Base-by-base conservation (phyloP, 1,139 yeast species). In the Lodderomyces orthopsilosis region DNA sequence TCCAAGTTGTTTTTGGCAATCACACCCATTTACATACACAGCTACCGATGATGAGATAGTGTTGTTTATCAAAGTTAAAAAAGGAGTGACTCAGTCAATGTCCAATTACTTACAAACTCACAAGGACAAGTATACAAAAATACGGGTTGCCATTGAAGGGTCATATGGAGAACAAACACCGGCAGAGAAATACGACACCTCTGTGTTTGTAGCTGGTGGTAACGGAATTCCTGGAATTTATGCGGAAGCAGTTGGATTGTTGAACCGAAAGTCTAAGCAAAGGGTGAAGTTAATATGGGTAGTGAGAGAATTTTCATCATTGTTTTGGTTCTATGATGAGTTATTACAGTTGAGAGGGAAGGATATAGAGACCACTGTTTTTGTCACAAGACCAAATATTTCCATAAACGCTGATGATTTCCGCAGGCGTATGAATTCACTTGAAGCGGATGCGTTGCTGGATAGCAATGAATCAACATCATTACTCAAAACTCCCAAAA, bases 241-340 rank as follows among this genome's bases (percentile, higher is more conserved):
- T 49, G 63, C 72, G 3, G 77, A 72, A 49, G 71, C 63, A 3
- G 47, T 49, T 23, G 64, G 63, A 23, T 12, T 63, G 15, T 24
- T 13, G 13, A 32, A 22, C 10, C 27, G 19, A 6, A 49, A 51
- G 32, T 45, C 49, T 14, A 56, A 57, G 17, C 64, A 61, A 42
- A 47, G 51, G 6, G 51, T 78, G 36, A 66, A 68, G 41, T 61
- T 81, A 42, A 48, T 67, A 24, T 82, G 88, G 88, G 69, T 75
- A 2, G 64, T 77, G 2, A 65, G 77, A 45, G 78, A 75, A 42
- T 62, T 62, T 32, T 60, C 63, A 15, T 62, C 77, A 0, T 54
- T 80, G 30, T 52, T 57, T 12, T 79, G 83, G 81, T 79, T 80
- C 57, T 60, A 62, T 41, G 68, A 72, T 24, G 84, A 82, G 51